Base-by-base conservation (phyloP, 345 rosid genomes). In the Litchi chinensis region DNA sequence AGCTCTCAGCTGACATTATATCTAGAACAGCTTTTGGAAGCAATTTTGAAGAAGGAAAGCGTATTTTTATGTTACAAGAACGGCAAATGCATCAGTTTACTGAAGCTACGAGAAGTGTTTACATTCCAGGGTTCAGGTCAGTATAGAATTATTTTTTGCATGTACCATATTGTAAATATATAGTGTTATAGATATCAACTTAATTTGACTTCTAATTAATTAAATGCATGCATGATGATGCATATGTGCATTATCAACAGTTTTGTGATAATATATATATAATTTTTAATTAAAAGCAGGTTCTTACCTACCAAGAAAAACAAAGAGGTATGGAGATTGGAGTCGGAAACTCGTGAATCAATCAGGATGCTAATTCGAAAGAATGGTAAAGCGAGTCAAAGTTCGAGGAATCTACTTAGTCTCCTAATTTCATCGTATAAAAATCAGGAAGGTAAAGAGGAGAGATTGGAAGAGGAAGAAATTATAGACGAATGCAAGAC, bases 11-110 rank as follows among this genome's bases (percentile, higher is more conserved):
- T 41, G 94, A 93, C 65, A 77, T 91, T 13, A 90, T 95, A 68
- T 93, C 99, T 52, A 88, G 91, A 83, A 92, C 96, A 26, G 95
- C 95, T 75, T 93, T 93, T 76, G 98, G 96, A n/a, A 93, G 96
- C 85, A 88, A 83, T 66, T 92, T 81, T 59, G 90, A 92, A 73
- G 93, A 92, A 86, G 98, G 99, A 37, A 90, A 89, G 54, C 86
- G 76, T 2, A 87, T 93, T 57, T 95, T 95, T 48, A 60, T 79
- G 60, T 66, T 95, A 41, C 98, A 93, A 71, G 97, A 95, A 79
- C 86, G 86, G 59, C 93, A 91, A 86, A 87, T 79, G 87, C 85
- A 81, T 74, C 91, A 91, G 10, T 82, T 85, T 71, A 80, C 89
- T 44, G 62, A 75, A 5, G 93, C 95, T 79, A 12, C 88, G 0